Percentiles rank a stretch among this genome's conserved stretches.
Conservation (phyloP, 2,329 filamentous ascomycete genomes). For the Penicillium sp. region DNA sequence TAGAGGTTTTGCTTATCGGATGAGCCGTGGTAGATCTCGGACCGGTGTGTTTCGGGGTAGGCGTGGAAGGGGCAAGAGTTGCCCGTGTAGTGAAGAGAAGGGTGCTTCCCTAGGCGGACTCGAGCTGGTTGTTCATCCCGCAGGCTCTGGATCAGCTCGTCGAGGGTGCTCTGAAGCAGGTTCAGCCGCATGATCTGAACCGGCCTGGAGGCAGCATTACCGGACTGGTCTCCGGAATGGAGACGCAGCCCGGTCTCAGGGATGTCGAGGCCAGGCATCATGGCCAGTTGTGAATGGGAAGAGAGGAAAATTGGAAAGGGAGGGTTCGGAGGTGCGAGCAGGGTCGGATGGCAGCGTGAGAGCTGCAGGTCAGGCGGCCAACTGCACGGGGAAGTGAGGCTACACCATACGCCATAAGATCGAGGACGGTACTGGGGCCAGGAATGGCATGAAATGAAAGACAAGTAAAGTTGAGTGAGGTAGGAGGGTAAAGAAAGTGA, state of each 20-base stretch:
- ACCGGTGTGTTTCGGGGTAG: conserved; percentile 50
- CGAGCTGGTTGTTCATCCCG: conserved; percentile 41
- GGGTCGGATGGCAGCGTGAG: conserved; percentile 34
- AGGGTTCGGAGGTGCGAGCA: conserved; percentile 20
- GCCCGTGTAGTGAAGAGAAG: conserved; percentile 55
- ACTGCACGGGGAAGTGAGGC: conserved; percentile 29
- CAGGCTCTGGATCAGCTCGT: conserved; percentile 44
- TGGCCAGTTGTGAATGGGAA: conserved; percentile 18
- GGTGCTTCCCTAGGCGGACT: conserved; percentile 46
- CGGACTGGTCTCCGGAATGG: conserved; percentile 28
- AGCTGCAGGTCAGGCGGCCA: conserved; percentile 38
- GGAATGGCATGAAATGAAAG: conserved; percentile 11
- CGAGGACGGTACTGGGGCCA: conserved; percentile 17
- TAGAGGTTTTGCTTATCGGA: conserved; percentile 46
- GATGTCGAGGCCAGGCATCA: conserved; percentile 33
- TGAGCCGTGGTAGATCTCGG: conserved; percentile 53
- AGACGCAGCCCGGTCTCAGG: conserved; percentile 41
- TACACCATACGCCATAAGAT: conserved; percentile 33
- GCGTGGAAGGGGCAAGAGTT: conserved; percentile 53
- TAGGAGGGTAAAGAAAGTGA: conserved; percentile 8
- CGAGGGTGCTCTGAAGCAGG: conserved; percentile 41
- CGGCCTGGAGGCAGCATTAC: conserved; percentile 30
- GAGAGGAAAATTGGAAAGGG: conserved; percentile 7
- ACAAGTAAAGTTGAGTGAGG: conserved; percentile 12
- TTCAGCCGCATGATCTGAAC: conserved; percentile 46